Conservation (phyloP, 2,329 filamentous ascomycete genomes). For the Penicillium freii region DNA sequence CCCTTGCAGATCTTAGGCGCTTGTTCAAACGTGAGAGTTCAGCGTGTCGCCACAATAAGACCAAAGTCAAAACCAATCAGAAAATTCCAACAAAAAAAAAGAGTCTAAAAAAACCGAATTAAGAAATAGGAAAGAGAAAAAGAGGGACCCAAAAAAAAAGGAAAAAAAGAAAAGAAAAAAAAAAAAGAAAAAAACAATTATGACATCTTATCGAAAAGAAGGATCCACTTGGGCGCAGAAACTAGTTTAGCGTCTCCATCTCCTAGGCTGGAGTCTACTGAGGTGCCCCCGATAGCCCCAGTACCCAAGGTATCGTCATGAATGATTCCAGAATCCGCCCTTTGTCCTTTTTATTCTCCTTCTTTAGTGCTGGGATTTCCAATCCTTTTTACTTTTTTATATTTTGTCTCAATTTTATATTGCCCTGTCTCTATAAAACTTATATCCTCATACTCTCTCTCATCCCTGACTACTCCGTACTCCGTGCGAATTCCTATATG, state of each 20-base stretch:
- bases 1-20: constrained; percentile 11
- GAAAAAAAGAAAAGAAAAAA: too few species aligned
- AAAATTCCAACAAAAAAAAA: not conserved
- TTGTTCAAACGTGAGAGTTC: constrained; percentile 12
- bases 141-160: not conserved
- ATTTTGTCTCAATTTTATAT: not conserved
- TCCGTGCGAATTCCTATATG: not conserved
- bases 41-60: not conserved
- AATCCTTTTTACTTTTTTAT: not conserved
- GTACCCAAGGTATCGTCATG: constrained; percentile 16
- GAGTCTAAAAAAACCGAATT: not conserved
- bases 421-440: not conserved
- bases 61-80: not conserved
- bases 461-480: not conserved
- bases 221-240: constrained; percentile 7
- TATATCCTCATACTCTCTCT: not conserved
- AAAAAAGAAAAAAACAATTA: not conserved
- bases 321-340: constrained; percentile 22
- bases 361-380: constrained; percentile 8
- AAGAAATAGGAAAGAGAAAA: not conserved
- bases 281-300: not conserved
- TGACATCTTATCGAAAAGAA: constrained; percentile 11
- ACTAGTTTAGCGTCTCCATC: constrained; percentile 5
- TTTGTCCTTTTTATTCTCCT: constrained; percentile 8
- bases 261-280: not conserved